Conservation (phyloP, 176 grass and related monocot species). For the Puccinellia tenuiflora region DNA sequence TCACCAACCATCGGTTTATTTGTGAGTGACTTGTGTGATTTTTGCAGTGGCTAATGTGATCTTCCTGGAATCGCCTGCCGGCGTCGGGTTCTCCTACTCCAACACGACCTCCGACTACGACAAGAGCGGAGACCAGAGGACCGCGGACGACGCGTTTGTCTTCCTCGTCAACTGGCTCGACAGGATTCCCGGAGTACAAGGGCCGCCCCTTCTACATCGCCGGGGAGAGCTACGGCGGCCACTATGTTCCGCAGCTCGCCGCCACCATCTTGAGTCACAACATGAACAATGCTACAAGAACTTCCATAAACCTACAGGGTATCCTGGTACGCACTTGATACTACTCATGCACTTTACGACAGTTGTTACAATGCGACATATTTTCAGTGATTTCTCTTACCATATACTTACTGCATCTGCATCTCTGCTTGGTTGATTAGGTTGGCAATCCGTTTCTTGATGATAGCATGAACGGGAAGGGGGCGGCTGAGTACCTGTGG, state of each 20-base stretch:
- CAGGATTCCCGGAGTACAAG: conserved; percentile 38
- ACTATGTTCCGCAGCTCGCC: conserved; percentile 36
- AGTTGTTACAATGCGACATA: not conserved
- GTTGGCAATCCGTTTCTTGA: conserved; percentile 33
- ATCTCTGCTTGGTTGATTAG: not conserved
- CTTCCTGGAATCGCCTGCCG: conserved; percentile 35
- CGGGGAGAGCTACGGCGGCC: conserved; percentile 41
- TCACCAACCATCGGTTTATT: not conserved
- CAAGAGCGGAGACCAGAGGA: conserved; percentile 1
- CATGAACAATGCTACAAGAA: not conserved
- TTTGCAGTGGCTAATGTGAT: conserved; percentile 43
- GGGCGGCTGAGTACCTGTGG: conserved; percentile 16
- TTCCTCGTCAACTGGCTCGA: conserved; percentile 46
- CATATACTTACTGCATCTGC: not conserved
- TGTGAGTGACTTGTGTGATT: not conserved
- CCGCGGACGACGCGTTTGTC: not conserved
- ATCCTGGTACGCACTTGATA: conserved; percentile 5
- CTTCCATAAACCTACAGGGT: conserved; percentile 3
- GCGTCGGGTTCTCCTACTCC: conserved; percentile 42
- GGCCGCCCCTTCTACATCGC: conserved; percentile 29
- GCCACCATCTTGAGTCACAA: conserved; percentile 19
- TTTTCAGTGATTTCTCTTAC: not conserved
- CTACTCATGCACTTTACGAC: not conserved
- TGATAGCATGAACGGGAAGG: not conserved
- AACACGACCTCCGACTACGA: conserved; percentile 7